Base-by-base conservation (phyloP, 2,329 filamentous ascomycete species). In the Cordyceps cicadae region DNA sequence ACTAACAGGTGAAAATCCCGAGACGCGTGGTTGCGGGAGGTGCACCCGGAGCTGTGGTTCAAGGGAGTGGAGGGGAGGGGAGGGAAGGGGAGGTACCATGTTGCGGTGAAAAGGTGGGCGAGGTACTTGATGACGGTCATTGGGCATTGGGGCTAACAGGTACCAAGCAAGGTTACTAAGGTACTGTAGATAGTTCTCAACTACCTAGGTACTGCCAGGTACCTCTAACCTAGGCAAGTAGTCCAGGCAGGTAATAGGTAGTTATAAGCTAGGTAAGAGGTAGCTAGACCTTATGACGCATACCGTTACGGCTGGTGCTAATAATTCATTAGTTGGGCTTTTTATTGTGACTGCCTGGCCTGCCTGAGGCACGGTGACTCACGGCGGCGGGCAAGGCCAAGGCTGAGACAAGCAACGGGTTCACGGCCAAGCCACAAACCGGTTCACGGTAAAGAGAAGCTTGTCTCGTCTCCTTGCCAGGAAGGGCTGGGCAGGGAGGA, bases 1-100 rank as follows among this genome's bases (percentile, higher is more conserved):
- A n/a, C n/a, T n/a, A n/a, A n/a, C n/a, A n/a, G 21, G n/a, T 32
- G 29, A 49, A 59, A 21, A n/a, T 29, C 5, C 15, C 21, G 26
- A 53, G 39, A 24, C 5, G 7, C 7, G 8, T 19, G n/a, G 43
- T 15, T 19, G 56, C 57, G 57, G 57, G 57, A 59, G 49, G 7
- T 14, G 50, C 57, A 59, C 57, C 57, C 57, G 57, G 34, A 32
- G 21, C 37, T 8, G n/a, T n/a, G n/a, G n/a, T n/a, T n/a, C n/a
- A n/a, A n/a, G n/a, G n/a, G n/a, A n/a, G n/a, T n/a, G n/a, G n/a
- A n/a, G n/a, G n/a, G n/a, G n/a, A n/a, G n/a, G n/a, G n/a, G n/a
- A n/a, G n/a, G n/a, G n/a, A 3, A 29, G 32, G 7, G 3, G 32
- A 34, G 34, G 34, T 37, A 37, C 34, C 34, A 14, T 37, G 1